Percentiles rank a stretch among this genome's conserved stretches.
These are phyloP conservation scores for Telopea speciosissima DNA, from an alignment of 177 flowering plant species.

Conservation along the genomic window DNA sequence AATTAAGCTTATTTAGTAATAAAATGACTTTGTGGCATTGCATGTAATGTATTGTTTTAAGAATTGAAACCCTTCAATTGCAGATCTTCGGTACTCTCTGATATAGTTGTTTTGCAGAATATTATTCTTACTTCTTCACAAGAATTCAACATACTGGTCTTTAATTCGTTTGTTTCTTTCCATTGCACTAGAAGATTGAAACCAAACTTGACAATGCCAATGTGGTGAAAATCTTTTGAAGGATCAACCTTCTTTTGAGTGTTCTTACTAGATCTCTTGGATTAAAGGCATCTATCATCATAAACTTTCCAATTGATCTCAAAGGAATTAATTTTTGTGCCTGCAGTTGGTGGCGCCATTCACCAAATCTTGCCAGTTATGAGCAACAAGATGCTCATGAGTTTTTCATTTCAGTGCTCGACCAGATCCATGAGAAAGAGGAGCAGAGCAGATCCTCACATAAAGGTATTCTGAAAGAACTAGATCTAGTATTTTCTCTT, in stretches of 20 bases:
- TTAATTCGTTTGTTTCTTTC: too few species aligned
- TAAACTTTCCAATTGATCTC: conserved; percentile 1
- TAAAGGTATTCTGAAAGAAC: conserved; percentile 31
- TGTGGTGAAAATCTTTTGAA: conserved; percentile 3
- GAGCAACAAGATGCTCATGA: conserved; percentile 76
- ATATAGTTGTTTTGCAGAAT: not conserved
- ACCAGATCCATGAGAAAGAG: conserved; percentile 58
- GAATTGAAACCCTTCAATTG: not conserved
- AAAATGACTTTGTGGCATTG: not conserved
- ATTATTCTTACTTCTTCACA: not conserved
- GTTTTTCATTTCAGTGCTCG: conserved; percentile 63
- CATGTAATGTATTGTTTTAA: not conserved
- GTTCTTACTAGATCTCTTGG: conserved; percentile 1
- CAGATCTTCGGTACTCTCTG: not conserved
- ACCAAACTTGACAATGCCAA: not conserved
- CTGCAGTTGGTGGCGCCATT: conserved; percentile 74
- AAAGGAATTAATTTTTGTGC: conserved; percentile 5
- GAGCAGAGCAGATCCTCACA: conserved; percentile 19
- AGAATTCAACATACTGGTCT: too few species aligned
- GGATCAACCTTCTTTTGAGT: not conserved
- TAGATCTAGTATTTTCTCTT: not conserved
- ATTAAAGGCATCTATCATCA: not conserved
- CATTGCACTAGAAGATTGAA: not conserved
- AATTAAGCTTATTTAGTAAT: not conserved
- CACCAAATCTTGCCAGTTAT: conserved; percentile 52